Evolutionary conservation across 1,139 yeast species (phyloP).

Genomic region (Geotrichum restrictum): DNA sequence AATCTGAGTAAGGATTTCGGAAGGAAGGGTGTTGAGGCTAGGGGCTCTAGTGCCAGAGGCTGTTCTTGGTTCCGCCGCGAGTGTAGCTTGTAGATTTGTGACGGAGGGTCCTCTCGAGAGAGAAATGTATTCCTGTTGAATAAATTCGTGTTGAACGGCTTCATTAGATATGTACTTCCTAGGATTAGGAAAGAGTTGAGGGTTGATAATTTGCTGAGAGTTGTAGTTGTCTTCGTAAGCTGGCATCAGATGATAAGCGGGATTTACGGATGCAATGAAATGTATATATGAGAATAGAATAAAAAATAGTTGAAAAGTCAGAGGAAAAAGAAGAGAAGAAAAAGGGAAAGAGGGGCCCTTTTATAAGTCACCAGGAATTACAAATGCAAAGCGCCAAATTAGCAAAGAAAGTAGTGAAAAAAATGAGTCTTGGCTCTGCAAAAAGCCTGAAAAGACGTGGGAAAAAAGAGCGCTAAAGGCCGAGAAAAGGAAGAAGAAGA

Average conservation of each 20-base stretch:
- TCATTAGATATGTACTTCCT: background rate
- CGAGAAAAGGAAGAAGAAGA: background rate
- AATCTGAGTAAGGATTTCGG: slow-evolving; percentile 35
- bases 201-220: background rate
- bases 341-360: background rate
- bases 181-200: slow-evolving; percentile 1
- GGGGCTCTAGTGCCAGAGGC: slow-evolving; percentile 14
- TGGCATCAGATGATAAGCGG: background rate
- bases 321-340: slow-evolving; percentile 3
- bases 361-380: background rate
- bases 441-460: background rate
- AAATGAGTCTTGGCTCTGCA: background rate
- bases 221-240: background rate
- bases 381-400: no score
- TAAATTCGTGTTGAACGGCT: background rate
- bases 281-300: background rate
- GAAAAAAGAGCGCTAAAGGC: background rate
- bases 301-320: background rate
- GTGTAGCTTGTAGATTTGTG: background rate
- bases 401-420: background rate
- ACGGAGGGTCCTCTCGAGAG: slow-evolving; percentile 9
- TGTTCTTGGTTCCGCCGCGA: background rate
- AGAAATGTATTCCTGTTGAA: slow-evolving; percentile 1
- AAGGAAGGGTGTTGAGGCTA: slow-evolving; percentile 31
- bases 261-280: background rate